phyloP scores from a whole-genome alignment of 108 stramenopile species.

The Ochromonas danica region DNA sequence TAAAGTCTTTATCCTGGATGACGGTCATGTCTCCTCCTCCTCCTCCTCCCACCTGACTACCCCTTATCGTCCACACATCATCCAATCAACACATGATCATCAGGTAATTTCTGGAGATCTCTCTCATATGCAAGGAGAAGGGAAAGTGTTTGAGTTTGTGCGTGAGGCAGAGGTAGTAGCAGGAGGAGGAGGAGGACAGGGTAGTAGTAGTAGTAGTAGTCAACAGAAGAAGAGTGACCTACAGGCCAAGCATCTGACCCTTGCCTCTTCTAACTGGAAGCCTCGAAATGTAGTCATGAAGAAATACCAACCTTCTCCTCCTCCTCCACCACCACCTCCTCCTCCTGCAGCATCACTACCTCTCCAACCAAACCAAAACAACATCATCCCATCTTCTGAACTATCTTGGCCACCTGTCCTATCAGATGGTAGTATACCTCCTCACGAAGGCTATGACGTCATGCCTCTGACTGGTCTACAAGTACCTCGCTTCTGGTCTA shows the following conservation, averaged over 20 bases:
- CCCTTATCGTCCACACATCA: no score
- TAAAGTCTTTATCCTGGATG: background rate
- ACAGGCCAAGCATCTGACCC: background rate
- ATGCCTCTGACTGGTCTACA: conserved; percentile 21
- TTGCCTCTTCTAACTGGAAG: background rate
- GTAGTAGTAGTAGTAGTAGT: background rate
- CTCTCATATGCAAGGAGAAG: background rate
- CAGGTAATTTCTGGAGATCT: background rate
- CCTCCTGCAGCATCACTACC: background rate
- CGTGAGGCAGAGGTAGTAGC: background rate
- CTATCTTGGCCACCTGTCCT: conserved; percentile 28
- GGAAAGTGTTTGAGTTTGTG: background rate
- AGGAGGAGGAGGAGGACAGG: no score
- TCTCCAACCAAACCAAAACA: no score
- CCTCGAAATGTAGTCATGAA: background rate
- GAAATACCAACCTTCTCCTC: background rate
- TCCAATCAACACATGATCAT: background rate
- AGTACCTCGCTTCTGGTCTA: conserved; percentile 21
- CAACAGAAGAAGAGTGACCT: background rate
- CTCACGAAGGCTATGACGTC: conserved; percentile 3
- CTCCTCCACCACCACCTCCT: background rate
- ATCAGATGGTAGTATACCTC: conserved; percentile 13
- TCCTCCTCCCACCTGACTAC: no score
- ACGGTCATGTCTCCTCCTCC: background rate
- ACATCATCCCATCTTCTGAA: background rate